phyloP scores from a whole-genome alignment of 2,329 filamentous ascomycete species.

The Botrytis byssoidea region DNA sequence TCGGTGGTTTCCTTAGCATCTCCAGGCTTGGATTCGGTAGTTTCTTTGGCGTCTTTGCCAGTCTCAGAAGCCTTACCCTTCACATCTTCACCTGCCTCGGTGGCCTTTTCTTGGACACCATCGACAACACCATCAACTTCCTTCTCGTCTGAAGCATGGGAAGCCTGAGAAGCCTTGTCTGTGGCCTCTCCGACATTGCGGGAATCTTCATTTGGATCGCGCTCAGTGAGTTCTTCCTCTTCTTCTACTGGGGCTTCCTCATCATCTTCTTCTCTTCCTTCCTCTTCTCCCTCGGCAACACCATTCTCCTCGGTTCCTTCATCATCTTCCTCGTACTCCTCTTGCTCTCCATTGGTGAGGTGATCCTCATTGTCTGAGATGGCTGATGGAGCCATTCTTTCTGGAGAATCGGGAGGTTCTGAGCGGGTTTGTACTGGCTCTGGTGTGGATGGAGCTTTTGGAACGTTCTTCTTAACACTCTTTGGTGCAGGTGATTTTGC shows the following conservation, averaged over 20 bases:
- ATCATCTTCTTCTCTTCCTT: conserved; percentile 29
- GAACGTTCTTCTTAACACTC: conserved; percentile 4
- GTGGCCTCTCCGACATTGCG: conserved; percentile 7
- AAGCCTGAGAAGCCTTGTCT: neutral
- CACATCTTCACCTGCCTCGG: neutral
- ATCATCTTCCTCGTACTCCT: conserved; percentile 19
- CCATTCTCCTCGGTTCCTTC: conserved; percentile 15
- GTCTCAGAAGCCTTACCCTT: neutral
- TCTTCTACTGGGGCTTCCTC: conserved; percentile 42
- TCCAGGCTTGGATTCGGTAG: neutral
- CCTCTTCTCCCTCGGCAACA: conserved; percentile 16
- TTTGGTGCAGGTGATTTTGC: conserved; percentile 10
- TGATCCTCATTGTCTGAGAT: conserved; percentile 18
- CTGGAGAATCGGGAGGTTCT: conserved; percentile 19
- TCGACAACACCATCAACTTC: neutral
- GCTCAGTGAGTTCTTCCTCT: conserved; percentile 18
- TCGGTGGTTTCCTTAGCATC: neutral
- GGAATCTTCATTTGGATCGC: conserved; percentile 17
- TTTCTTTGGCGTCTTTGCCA: neutral
- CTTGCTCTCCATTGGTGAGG: conserved; percentile 20
- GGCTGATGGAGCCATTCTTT: conserved; percentile 19
- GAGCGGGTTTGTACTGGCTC: conserved; percentile 21
- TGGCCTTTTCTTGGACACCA: neutral
- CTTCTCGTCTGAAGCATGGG: conserved; percentile 3
- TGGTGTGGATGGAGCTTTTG: conserved; percentile 15